These are phyloP conservation scores for Hirsutella minnesotensis DNA, from an alignment of 2,329 filamentous ascomycete genomes.

Conservation along the genomic window DNA sequence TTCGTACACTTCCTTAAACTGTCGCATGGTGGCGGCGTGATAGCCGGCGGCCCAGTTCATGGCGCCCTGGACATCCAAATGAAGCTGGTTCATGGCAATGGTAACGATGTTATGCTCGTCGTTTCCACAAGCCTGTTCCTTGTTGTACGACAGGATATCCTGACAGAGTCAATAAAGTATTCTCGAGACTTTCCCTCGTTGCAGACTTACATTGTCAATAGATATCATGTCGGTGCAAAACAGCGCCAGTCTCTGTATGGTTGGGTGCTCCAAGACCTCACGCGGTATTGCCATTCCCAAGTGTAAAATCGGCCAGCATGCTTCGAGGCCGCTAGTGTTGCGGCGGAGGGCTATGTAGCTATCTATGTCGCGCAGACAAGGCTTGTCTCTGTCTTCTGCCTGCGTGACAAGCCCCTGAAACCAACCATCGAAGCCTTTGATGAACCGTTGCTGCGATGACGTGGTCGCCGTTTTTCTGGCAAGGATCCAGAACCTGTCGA, in stretches of 20 bases:
- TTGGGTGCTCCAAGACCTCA: neutral
- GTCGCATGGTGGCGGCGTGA: neutral
- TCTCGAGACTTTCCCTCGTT: neutral
- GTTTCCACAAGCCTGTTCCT: too few relatives aligned
- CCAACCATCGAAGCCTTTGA: too few relatives aligned
- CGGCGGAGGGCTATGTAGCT: neutral
- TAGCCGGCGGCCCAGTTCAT: too few relatives aligned
- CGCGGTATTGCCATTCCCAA: neutral
- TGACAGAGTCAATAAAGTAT: neutral
- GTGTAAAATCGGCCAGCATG: neutral
- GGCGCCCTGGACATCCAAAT: too few relatives aligned
- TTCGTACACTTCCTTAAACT: neutral
- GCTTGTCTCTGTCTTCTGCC: neutral
- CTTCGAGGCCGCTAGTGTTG: neutral
- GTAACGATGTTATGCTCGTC: too few relatives aligned
- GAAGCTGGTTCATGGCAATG: too few relatives aligned
- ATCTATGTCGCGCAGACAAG: neutral
- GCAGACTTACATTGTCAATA: neutral
- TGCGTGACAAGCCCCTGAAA: neutral
- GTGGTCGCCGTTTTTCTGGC: too few relatives aligned
- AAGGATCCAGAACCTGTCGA: too few relatives aligned
- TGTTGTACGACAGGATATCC: neutral
- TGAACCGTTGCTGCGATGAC: too few relatives aligned
- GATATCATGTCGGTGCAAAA: neutral
- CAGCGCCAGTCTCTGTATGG: neutral